Conservation (phyloP, 495 filamentous ascomycete species). For the Cercophora newfieldiana region DNA sequence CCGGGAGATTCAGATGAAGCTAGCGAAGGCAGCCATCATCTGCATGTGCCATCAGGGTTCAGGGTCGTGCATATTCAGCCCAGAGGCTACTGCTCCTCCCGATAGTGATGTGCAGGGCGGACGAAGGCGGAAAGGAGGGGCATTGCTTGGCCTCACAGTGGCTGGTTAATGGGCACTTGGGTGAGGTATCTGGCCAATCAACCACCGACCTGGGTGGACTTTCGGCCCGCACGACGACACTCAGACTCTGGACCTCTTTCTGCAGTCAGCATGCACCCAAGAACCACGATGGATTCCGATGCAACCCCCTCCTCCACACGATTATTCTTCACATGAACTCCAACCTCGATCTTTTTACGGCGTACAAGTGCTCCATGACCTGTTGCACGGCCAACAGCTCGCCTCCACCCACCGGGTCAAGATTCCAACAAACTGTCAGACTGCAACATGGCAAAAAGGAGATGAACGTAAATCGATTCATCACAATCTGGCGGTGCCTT, state of each 20-base stretch:
- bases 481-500: background rate
- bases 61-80: constrained; percentile 1
- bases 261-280: background rate
- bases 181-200: background rate
- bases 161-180: background rate
- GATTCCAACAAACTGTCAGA: no score
- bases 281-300: background rate
- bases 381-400: background rate
- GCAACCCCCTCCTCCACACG: background rate
- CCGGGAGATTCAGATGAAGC: background rate
- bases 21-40: constrained; percentile 1
- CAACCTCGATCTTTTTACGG: background rate
- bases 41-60: background rate
- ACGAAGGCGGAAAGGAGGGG: background rate
- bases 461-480: background rate
- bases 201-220: no score
- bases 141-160: background rate
- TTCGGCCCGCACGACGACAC: background rate
- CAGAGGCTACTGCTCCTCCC: background rate
- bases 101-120: background rate
- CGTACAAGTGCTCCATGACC: no score
- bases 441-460: no score
- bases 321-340: background rate
- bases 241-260: background rate
- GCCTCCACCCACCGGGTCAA: no score